Conservation (phyloP, 768 basidiomycete species). For the Cantharellus cinnabarinus region DNA sequence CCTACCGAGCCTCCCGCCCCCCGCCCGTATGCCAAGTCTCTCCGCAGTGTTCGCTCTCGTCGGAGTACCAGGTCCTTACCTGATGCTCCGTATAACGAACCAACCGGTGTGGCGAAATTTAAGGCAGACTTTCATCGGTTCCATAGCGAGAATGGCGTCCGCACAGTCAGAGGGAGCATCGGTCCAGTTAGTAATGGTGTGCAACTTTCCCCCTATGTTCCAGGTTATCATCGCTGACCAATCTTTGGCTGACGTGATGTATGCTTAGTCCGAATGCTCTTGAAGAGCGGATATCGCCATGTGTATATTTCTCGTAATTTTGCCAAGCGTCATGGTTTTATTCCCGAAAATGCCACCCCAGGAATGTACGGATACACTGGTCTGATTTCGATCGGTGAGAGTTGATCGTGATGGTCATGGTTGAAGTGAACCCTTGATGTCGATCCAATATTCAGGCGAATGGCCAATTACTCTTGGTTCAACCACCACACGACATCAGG, state of each 20-base stretch:
- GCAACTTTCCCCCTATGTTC: slow-evolving; percentile 13
- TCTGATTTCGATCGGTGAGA: slow-evolving; percentile 11
- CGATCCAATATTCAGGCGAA: slow-evolving; percentile 23
- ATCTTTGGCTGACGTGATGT: slow-evolving; percentile 1
- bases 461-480: slow-evolving; percentile 62
- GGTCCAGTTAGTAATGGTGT: slow-evolving; percentile 75
- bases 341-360: slow-evolving; percentile 67
- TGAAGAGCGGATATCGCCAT: slow-evolving; percentile 78
- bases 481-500: slow-evolving; percentile 26
- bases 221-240: background rate
- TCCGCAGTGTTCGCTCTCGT: slow-evolving; percentile 10
- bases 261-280: slow-evolving; percentile 64
- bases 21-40: slow-evolving; percentile 6
- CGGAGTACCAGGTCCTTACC: slow-evolving; percentile 11
- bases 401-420: background rate
- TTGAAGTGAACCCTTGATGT: background rate
- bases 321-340: slow-evolving; percentile 70
- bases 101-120: slow-evolving; percentile 36
- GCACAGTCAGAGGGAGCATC: slow-evolving; percentile 79
- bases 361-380: slow-evolving; percentile 92
- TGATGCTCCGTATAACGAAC: slow-evolving; percentile 14
- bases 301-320: slow-evolving; percentile 94
- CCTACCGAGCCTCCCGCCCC: slow-evolving; percentile 6
- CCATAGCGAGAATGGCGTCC: slow-evolving; percentile 77
- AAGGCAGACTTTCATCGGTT: slow-evolving; percentile 70